Percentiles rank a stretch among this genome's conserved stretches.
These are phyloP conservation scores for Claviceps maximensis DNA, from an alignment of 2,329 filamentous ascomycete genomes.

Conservation along the genomic window DNA sequence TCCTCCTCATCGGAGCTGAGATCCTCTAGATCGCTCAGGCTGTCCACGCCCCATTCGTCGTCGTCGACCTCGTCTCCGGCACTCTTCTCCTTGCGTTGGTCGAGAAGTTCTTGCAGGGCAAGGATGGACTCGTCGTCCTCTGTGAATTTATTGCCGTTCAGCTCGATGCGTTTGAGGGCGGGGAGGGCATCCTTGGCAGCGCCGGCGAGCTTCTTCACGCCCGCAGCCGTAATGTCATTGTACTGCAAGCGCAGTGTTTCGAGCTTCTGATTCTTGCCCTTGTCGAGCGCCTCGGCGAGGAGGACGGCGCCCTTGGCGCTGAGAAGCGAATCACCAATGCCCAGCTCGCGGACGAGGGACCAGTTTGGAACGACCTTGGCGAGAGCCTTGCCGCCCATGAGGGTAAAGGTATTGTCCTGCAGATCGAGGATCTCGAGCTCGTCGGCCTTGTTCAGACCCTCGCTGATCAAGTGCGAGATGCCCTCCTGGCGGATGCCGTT, in stretches of 20 bases:
- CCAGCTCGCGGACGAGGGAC: constrained; percentile 66
- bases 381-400: constrained; percentile 64
- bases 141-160: constrained; percentile 91
- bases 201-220: constrained; percentile 56
- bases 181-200: constrained; percentile 59
- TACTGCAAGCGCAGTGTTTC: constrained; percentile 76
- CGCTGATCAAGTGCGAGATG: constrained; percentile 64
- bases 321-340: constrained; percentile 78
- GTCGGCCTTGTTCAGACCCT: constrained; percentile 61
- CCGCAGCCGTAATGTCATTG: constrained; percentile 79
- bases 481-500: constrained; percentile 95
- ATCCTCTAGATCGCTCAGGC: constrained; percentile 74
- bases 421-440: constrained; percentile 69
- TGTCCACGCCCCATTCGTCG: constrained; percentile 74
- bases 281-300: constrained; percentile 58
- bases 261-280: constrained; percentile 66
- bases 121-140: constrained; percentile 69
- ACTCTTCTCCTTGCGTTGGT: constrained; percentile 62
- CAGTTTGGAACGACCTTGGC: constrained; percentile 62
- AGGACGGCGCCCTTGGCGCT: constrained; percentile 62
- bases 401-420: constrained; percentile 95
- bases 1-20: constrained; percentile 57
- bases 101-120: constrained; percentile 56
- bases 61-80: constrained; percentile 56
- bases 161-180: constrained; percentile 68